phyloP scores from a whole-genome alignment of 78 protist genomes.

The Speleostelium caveatum region DNA sequence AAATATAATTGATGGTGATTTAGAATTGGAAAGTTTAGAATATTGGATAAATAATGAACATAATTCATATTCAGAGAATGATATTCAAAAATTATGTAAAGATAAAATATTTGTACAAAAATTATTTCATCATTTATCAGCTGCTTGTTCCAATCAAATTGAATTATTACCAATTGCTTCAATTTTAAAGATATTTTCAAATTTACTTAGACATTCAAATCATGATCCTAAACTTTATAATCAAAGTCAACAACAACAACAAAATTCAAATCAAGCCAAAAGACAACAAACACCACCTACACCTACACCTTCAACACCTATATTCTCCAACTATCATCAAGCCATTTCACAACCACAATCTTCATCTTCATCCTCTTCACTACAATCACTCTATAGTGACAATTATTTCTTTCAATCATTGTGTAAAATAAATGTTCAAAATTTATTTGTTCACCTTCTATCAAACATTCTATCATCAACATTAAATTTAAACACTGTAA shows the following conservation, averaged over 20 bases:
- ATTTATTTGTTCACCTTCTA: neutral
- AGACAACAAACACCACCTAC: conserved; percentile 15
- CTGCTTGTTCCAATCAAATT: neutral
- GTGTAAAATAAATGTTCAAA: neutral
- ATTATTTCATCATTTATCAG: conserved; percentile 10
- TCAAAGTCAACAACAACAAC: neutral
- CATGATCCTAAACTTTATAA: neutral
- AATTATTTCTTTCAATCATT: neutral
- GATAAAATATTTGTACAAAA: conserved; percentile 17
- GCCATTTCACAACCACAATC: neutral
- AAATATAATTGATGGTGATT: neutral
- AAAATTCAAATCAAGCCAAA: neutral
- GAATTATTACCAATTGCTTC: conserved; percentile 13
- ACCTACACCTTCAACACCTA: conserved; percentile 10
- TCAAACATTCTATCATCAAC: conserved; percentile 24
- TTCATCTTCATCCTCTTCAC: neutral
- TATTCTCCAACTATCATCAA: no score
- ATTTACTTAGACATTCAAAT: neutral
- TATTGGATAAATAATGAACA: conserved; percentile 23
- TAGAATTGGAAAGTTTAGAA: neutral
- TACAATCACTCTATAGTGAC: neutral
- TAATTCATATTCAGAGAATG: conserved; percentile 4
- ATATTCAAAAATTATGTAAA: neutral
- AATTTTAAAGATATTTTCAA: conserved; percentile 33
- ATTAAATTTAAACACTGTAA: neutral